Conservation (phyloP, 1,139 yeast genomes). For the Starmera stellimalicola region DNA sequence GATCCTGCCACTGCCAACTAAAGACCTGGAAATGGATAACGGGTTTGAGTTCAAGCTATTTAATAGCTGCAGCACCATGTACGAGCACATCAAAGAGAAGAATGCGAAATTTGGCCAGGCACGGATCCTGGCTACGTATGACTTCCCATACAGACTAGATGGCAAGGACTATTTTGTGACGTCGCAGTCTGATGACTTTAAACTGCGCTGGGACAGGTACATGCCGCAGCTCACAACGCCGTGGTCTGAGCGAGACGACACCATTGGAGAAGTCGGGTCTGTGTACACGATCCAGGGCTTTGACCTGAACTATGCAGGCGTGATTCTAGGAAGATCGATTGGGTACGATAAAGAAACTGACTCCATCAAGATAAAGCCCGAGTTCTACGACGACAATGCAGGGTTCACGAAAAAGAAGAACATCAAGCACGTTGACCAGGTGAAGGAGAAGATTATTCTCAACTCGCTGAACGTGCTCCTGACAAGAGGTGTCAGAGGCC, state of each 20-base stretch:
- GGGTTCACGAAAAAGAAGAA: conserved; percentile 30
- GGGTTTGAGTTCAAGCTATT: conserved; percentile 29
- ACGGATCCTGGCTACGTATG: conserved; percentile 31
- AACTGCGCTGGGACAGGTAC: conserved; percentile 33
- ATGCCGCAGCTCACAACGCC: conserved; percentile 28
- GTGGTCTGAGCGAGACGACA: conserved; percentile 33
- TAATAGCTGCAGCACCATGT: conserved; percentile 30
- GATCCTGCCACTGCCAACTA: conserved; percentile 22
- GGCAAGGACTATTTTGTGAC: conserved; percentile 31
- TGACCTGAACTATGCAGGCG: conserved; percentile 33
- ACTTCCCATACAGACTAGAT: conserved; percentile 32
- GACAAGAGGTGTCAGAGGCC: conserved; percentile 32
- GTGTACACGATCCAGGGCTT: conserved; percentile 35
- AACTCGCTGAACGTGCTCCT: conserved; percentile 31
- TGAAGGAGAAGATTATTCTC: conserved; percentile 28
- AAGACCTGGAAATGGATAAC: conserved; percentile 10
- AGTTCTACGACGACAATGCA: conserved; percentile 31
- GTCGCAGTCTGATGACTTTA: conserved; percentile 28
- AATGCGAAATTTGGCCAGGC: conserved; percentile 27
- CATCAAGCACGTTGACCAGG: conserved; percentile 23
- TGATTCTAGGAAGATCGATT: conserved; percentile 30
- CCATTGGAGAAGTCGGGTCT: conserved; percentile 34
- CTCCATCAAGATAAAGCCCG: conserved; percentile 22
- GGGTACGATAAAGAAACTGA: conserved; percentile 26
- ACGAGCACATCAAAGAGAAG: conserved; percentile 20